These are phyloP conservation scores for Erodium texanum DNA, from an alignment of 441 rosid genomes.

Conservation along the genomic window DNA sequence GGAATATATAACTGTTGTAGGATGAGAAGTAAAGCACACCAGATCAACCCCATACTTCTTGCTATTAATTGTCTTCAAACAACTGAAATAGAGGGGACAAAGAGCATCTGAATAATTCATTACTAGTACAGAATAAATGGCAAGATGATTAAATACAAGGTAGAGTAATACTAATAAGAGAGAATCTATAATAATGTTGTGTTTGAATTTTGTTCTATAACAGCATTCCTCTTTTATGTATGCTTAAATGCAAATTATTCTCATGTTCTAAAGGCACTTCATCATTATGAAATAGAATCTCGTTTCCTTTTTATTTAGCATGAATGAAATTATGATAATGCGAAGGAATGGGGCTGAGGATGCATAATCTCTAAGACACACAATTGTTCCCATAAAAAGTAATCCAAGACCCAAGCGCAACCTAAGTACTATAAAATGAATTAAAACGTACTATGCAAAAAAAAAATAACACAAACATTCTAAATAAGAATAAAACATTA, in stretches of 20 bases:
- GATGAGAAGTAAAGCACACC: slow-evolving; percentile 86
- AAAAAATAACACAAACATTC: background rate
- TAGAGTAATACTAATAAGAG: background rate
- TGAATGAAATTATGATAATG: background rate
- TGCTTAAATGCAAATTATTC: background rate
- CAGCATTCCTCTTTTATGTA: background rate
- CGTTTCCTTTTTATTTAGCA: background rate
- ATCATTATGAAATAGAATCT: background rate
- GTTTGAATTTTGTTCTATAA: background rate
- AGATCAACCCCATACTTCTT: slow-evolving; percentile 95
- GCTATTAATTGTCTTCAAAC: slow-evolving; percentile 92
- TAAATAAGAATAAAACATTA: background rate
- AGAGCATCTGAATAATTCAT: background rate
- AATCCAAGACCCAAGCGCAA: background rate
- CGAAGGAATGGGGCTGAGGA: background rate
- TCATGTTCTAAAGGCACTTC: background rate
- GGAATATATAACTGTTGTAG: slow-evolving; percentile 87
- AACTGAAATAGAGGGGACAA: slow-evolving; percentile 28
- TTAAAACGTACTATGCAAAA: background rate
- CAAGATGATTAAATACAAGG: background rate
- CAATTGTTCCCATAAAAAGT: background rate
- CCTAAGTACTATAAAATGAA: background rate
- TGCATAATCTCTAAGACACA: background rate
- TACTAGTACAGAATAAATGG: too few species aligned
- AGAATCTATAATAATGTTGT: background rate